Percentiles rank a stretch among this genome's conserved stretches.
Conservation (phyloP, 1,284 basidiomycete genomes). For the Entoloma clypeatum region DNA sequence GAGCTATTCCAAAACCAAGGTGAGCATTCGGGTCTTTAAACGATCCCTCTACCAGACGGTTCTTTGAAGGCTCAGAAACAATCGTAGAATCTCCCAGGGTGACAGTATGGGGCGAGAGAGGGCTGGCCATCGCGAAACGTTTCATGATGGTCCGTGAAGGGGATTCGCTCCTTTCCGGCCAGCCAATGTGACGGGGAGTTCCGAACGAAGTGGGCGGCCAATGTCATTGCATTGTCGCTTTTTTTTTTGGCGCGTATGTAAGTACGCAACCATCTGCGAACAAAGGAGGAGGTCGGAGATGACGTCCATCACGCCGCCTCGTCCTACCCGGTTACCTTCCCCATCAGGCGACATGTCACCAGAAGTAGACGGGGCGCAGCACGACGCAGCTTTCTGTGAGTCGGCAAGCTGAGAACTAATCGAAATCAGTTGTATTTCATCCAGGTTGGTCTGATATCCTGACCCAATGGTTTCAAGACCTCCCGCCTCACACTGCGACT, state of each 20-base stretch:
- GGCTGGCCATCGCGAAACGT: slow-evolving; percentile 16
- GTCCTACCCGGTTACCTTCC: too few species aligned
- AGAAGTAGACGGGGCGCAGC: too few species aligned
- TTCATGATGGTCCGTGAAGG: slow-evolving; percentile 16
- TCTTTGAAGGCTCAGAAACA: slow-evolving; percentile 14
- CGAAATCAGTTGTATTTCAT: too few species aligned
- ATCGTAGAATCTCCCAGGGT: slow-evolving; percentile 14
- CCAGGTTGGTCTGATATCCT: too few species aligned
- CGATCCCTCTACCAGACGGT: slow-evolving; percentile 2
- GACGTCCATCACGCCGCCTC: too few species aligned
- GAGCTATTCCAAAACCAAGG: slow-evolving; percentile 1
- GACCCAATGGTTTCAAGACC: too few species aligned
- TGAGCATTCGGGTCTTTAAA: slow-evolving; percentile 14
- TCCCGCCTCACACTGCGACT: too few species aligned
- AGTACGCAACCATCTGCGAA: slow-evolving; percentile 9
- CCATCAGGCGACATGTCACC: too few species aligned
- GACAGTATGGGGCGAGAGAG: slow-evolving; percentile 11
- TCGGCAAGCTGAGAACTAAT: too few species aligned
- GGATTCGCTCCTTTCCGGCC: slow-evolving; percentile 13
- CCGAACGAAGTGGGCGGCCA: slow-evolving; percentile 13
- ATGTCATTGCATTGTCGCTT: slow-evolving; percentile 15
- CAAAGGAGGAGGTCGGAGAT: too few species aligned
- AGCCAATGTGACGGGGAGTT: slow-evolving; percentile 17
- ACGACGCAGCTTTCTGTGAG: too few species aligned
- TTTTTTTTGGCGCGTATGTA: too few species aligned